Conservation (phyloP, 495 filamentous ascomycete genomes). For the Aspergillus conjunctus region DNA sequence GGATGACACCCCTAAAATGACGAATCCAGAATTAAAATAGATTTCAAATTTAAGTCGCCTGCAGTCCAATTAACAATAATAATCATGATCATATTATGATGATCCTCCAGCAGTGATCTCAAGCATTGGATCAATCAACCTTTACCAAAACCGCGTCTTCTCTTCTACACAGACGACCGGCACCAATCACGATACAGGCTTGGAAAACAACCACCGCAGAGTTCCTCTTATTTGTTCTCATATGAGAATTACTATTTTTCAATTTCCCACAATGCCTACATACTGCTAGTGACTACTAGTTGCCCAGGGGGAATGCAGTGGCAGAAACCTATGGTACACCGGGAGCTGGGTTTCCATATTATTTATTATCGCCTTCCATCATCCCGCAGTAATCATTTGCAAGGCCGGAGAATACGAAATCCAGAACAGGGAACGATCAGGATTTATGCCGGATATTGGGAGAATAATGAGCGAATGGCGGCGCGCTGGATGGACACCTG, state of each 20-base stretch:
- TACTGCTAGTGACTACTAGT: not conserved
- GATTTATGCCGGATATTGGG: constrained; percentile 16
- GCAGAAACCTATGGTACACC: no score
- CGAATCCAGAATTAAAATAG: constrained; percentile 4
- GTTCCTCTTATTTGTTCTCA: constrained; percentile 2
- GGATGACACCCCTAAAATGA: constrained; percentile 10
- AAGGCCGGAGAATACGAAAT: constrained; percentile 14
- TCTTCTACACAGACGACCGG: not conserved
- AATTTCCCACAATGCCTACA: not conserved
- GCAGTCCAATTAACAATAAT: not conserved
- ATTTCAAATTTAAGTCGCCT: not conserved
- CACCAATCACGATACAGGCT: not conserved
- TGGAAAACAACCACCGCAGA: constrained; percentile 1
- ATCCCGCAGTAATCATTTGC: not conserved
- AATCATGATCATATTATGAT: not conserved
- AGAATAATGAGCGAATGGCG: constrained; percentile 39
- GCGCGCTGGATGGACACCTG: constrained; percentile 59
- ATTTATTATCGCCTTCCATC: constrained; percentile 5
- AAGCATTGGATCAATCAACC: not conserved
- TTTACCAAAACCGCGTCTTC: not conserved
- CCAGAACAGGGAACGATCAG: constrained; percentile 14
- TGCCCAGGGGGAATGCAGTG: no score
- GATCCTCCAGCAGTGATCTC: not conserved
- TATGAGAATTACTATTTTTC: not conserved
- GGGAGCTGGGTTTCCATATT: no score